Evolutionary conservation across 345 rosid species (phyloP).

Genomic region (Mercurialis annua): DNA sequence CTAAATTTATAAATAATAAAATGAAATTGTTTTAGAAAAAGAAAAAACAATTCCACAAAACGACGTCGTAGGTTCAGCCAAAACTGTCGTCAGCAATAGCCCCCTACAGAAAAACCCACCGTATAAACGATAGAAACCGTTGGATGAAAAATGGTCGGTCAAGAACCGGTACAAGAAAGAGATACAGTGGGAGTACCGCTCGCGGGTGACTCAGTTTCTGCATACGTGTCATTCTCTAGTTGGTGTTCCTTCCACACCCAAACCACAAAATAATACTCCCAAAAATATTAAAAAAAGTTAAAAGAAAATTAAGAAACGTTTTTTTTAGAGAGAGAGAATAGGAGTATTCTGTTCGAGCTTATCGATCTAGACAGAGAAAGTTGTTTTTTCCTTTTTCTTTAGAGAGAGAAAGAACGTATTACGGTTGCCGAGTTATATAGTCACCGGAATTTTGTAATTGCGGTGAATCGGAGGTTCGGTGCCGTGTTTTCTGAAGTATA

Average conservation of each 20-base stretch:
- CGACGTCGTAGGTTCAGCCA: constrained; percentile 10
- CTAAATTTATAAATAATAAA: too few relatives aligned
- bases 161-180: constrained; percentile 24
- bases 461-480: constrained; percentile 22
- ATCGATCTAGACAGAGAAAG: constrained; percentile 16
- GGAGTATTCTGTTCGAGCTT: constrained; percentile 25
- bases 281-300: constrained; percentile 3
- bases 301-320: constrained; percentile 7
- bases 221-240: constrained; percentile 27
- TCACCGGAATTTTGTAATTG: constrained; percentile 30
- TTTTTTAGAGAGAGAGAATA: constrained; percentile 4
- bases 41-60: constrained; percentile 2
- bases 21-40: too few relatives aligned
- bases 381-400: background rate
- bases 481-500: background rate
- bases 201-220: background rate
- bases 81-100: background rate
- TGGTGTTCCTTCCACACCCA: constrained; percentile 4
- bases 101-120: constrained; percentile 14
- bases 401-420: constrained; percentile 7
- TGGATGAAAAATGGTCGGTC: constrained; percentile 27
- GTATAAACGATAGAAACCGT: constrained; percentile 26
- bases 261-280: constrained; percentile 8
- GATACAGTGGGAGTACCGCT: constrained; percentile 14
- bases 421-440: background rate